Percentiles rank a stretch among this genome's conserved stretches.
These are phyloP conservation scores for Colletotrichum plurivorum DNA, from an alignment of 2,329 filamentous ascomycete species.

Conservation along the genomic window DNA sequence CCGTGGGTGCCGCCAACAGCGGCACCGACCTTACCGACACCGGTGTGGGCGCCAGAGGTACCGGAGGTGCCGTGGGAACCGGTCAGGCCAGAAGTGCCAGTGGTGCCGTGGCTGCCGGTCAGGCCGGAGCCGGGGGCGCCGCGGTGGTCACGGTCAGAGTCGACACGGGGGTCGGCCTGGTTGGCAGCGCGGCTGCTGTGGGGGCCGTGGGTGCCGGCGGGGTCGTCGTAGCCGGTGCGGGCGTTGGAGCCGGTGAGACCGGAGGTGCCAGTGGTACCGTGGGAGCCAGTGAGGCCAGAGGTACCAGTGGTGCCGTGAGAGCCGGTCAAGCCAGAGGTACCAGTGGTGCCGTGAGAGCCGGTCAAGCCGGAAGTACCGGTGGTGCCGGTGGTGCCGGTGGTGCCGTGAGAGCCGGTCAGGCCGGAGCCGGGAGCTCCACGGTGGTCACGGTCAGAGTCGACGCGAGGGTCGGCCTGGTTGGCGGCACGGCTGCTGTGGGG, in stretches of 20 bases:
- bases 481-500: slow-evolving; percentile 55
- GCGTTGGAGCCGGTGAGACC: slow-evolving; percentile 33
- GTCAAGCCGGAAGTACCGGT: slow-evolving; percentile 43
- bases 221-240: slow-evolving; percentile 43
- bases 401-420: slow-evolving; percentile 25
- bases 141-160: slow-evolving; percentile 63
- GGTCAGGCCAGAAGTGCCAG: slow-evolving; percentile 42
- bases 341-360: slow-evolving; percentile 50
- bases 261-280: slow-evolving; percentile 30
- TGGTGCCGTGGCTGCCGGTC: slow-evolving; percentile 38
- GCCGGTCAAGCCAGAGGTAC: slow-evolving; percentile 43
- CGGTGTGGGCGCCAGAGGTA: slow-evolving; percentile 51
- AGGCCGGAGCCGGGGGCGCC: slow-evolving; percentile 40
- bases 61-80: slow-evolving; percentile 47
- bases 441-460: slow-evolving; percentile 61
- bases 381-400: slow-evolving; percentile 31
- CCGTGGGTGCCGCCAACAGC: slow-evolving; percentile 41
- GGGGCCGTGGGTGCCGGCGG: slow-evolving; percentile 49
- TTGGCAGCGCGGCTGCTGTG: slow-evolving; percentile 63
- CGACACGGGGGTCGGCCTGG: slow-evolving; percentile 68
- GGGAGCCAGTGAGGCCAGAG: slow-evolving; percentile 37
- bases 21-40: slow-evolving; percentile 50
- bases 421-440: slow-evolving; percentile 36
- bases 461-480: slow-evolving; percentile 64
- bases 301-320: slow-evolving; percentile 41